Base-by-base conservation (phyloP, 129 eudicot genomes). In the Artemisia tridentata region DNA sequence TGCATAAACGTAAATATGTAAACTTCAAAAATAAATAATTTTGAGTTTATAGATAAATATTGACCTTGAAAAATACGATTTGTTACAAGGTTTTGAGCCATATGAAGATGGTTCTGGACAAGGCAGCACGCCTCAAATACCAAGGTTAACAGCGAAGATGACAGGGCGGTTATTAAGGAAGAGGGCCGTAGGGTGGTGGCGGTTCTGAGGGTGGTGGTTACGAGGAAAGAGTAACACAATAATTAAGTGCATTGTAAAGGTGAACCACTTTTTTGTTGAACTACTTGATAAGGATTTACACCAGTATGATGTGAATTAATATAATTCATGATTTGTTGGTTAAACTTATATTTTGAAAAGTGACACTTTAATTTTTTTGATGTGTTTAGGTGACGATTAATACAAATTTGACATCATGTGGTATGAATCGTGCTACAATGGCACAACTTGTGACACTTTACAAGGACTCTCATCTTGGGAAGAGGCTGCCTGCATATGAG, bases 401-500 rank as follows among this genome's bases (percentile, higher is more conserved):
- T 17, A 97, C 99, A 9, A 97, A 93, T 71, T 92, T 93, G 45
- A 55, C 88, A 49, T 93, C 97, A 15, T 84, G 99, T n/a, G 92
- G 92, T 48, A 93, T 93, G 15, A 90, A 93, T 57, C 88, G 99
- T 27, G 96, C 92, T 66, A 93, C 90, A 20, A 85, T 93, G 86
- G 91, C 13, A 31, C 88, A 93, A 52, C 73, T 93, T 60, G 97
- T 93, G 74, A 87, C 50, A 19, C 56, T 80, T 53, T 87, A 93
- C 57, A 66, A 55, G 52, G 96, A 93, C 67, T 84, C 97, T 13
- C 89, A 93, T 82, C 89, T 93, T 66, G 99, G 99, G 29, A 85
- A 55, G 75, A 77, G 99, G 68, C 89, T 93, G 41, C 98, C 98
- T 23, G 98, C 91, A 14, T 93, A 93, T 80, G 98, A 93, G 77